Evolutionary conservation across 257 asterid genomes (phyloP).

Genomic region (Thymus quinquecostatus): DNA sequence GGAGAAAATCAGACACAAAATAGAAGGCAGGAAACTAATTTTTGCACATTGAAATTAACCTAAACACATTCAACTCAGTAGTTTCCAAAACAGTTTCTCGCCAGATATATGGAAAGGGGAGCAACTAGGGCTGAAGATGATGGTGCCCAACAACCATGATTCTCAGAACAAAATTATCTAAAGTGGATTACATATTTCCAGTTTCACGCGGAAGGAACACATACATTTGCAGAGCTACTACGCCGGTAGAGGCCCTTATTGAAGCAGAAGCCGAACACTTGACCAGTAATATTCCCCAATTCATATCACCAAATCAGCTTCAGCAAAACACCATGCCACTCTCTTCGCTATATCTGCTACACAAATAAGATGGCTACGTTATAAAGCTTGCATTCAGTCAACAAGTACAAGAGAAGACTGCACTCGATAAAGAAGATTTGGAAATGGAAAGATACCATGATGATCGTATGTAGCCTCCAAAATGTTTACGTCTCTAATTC

Average conservation of each 20-base stretch:
- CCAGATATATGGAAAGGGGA: no score
- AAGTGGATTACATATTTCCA: constrained; percentile 33
- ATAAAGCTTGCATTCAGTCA: neutral
- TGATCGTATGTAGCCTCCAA: constrained; percentile 17
- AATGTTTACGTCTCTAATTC: constrained; percentile 22
- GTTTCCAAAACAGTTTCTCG: neutral
- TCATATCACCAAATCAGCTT: constrained; percentile 32
- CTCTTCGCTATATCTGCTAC: constrained; percentile 31
- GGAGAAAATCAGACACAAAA: neutral
- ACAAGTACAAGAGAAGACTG: neutral
- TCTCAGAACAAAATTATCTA: constrained; percentile 18
- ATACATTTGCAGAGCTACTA: constrained; percentile 33
- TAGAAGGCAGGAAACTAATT: neutral
- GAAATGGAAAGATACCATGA: constrained; percentile 28
- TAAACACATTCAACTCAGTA: neutral
- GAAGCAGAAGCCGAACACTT: constrained; percentile 28
- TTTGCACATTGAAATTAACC: neutral
- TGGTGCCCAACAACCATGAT: constrained; percentile 24
- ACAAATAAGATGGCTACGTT: constrained; percentile 28
- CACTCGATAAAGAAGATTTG: neutral
- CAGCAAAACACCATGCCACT: constrained; percentile 26
- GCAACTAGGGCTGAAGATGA: no score
- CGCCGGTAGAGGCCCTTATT: constrained; percentile 26
- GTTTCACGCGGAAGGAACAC: constrained; percentile 30
- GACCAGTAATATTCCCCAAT: constrained; percentile 22